Conservation (phyloP, 768 basidiomycete species). For the Auriculariales sp. region DNA sequence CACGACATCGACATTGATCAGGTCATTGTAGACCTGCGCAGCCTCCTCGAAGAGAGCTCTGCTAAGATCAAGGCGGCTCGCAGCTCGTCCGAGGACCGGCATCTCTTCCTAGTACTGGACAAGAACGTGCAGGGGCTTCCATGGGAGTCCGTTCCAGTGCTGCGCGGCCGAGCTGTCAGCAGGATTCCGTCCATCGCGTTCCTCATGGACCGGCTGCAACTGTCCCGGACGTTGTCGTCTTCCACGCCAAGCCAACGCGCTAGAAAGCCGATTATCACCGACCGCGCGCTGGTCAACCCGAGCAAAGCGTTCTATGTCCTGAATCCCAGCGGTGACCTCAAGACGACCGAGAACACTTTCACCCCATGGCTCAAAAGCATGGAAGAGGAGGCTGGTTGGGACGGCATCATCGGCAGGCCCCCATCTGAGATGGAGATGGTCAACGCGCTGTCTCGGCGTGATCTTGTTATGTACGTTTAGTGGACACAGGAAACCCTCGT, state of each 20-base stretch:
- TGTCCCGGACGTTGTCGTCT: slow-evolving; percentile 30
- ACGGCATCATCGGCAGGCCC: slow-evolving; percentile 57
- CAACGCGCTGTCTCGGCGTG: slow-evolving; percentile 53
- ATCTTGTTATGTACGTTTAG: slow-evolving; percentile 78
- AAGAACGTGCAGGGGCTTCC: slow-evolving; percentile 79
- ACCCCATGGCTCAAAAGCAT: slow-evolving; percentile 62
- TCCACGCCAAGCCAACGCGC: slow-evolving; percentile 6
- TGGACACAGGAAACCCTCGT: background rate
- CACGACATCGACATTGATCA: slow-evolving; percentile 88
- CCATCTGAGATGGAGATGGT: slow-evolving; percentile 78
- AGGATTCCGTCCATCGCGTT: slow-evolving; percentile 88
- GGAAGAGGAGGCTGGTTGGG: slow-evolving; percentile 58
- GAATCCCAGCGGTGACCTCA: slow-evolving; percentile 86
- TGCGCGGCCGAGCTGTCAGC: slow-evolving; percentile 75
- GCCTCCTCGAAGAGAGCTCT: slow-evolving; percentile 58
- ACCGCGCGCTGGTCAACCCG: slow-evolving; percentile 45
- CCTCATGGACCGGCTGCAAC: slow-evolving; percentile 64
- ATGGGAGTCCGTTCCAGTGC: slow-evolving; percentile 87
- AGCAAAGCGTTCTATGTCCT: slow-evolving; percentile 67
- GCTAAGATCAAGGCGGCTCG: slow-evolving; percentile 19
- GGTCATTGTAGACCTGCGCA: slow-evolving; percentile 73
- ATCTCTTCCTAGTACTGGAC: slow-evolving; percentile 81
- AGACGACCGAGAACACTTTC: slow-evolving; percentile 71
- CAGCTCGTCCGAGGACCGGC: slow-evolving; percentile 34
- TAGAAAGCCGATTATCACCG: slow-evolving; percentile 11